Evolutionary conservation across 805 yeast species (phyloP), one percentile per base, ranked within the genome.

Genomic region (Kregervanrija pseudodelftensis): DNA sequence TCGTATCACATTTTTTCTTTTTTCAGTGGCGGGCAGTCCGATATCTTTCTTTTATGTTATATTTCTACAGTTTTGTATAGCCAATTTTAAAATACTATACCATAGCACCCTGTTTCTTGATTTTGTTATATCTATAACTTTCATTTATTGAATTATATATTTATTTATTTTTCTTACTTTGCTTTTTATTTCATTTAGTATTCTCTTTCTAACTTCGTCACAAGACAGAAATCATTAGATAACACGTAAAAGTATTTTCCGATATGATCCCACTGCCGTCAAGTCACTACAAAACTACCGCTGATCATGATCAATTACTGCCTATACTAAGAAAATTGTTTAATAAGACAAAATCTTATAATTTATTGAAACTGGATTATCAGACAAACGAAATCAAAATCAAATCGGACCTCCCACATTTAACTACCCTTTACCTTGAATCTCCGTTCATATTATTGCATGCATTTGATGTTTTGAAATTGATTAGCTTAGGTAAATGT

Each of bases 381-480:
- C 28, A 30, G 12, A 34, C 42, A 22, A 39, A 44, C 34, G 39
- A 43, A 33, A 33, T 43, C 30, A 42, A 37, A 35, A 37, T 41
- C 1, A 41, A 32, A 14, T 17, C 14, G 40, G 50, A 36, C 17
- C 50, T 34, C 37, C 17, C 30, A 36, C 35, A 39, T 11, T 42
- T 56, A 10, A 59, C 59, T 13, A 49, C 58, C 3, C 31, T 58
- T 1, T 61, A 49, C 37, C 16, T 55, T 3, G 67, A 63, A 47
- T 57, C 66, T 4, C 67, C 67, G 4, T 55, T 52, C 30, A 52
- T 62, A 5, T 39, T 56, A n/a, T 16, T 55, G 4, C 61, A 64
- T 1, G 42, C 54, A 2, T 57, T 53, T 51, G 64, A 59, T 17
- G 16, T 61, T 28, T 13, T 44, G 8, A 54, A 52, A 36, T 47